These are phyloP conservation scores for Tilletiaria anomala DNA, from an alignment of 1,284 basidiomycete genomes.

Conservation along the genomic window DNA sequence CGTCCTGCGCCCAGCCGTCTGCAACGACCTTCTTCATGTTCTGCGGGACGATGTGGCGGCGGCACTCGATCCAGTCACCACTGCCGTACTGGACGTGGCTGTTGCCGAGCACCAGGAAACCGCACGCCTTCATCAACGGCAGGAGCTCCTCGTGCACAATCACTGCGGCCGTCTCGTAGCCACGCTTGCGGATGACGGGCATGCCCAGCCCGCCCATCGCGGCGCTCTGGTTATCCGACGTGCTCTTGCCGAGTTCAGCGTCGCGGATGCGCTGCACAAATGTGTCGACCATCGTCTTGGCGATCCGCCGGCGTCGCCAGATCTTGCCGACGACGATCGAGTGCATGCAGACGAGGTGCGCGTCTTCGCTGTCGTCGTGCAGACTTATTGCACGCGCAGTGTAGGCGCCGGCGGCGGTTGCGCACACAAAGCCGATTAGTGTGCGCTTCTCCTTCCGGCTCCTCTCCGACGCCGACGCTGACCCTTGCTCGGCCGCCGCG, in stretches of 20 bases:
- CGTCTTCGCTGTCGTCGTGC: constrained; percentile 20
- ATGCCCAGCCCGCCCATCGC: too few relatives aligned
- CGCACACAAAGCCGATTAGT: constrained; percentile 24
- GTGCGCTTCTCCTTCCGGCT: too few relatives aligned
- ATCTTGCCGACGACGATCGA: constrained; percentile 22
- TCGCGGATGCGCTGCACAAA: background rate
- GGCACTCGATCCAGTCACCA: constrained; percentile 34
- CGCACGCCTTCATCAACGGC: constrained; percentile 23
- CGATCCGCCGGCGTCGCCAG: background rate
- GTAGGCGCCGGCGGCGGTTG: constrained; percentile 28
- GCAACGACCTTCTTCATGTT: too few relatives aligned
- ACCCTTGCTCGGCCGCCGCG: too few relatives aligned
- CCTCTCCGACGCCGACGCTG: too few relatives aligned
- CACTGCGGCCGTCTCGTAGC: constrained; percentile 29
- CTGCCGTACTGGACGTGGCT: constrained; percentile 27
- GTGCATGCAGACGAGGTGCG: constrained; percentile 34
- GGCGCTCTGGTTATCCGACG: too few relatives aligned
- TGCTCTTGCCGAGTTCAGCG: background rate
- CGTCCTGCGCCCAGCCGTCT: too few relatives aligned
- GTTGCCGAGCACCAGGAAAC: constrained; percentile 21
- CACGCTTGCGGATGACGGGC: constrained; percentile 16
- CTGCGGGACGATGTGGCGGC: constrained; percentile 14
- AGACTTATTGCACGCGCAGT: constrained; percentile 24
- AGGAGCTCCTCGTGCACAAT: constrained; percentile 27
- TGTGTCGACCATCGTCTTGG: background rate